phyloP scores from a whole-genome alignment of 2,329 filamentous ascomycete species.

The Diaporthe citrichinensis region DNA sequence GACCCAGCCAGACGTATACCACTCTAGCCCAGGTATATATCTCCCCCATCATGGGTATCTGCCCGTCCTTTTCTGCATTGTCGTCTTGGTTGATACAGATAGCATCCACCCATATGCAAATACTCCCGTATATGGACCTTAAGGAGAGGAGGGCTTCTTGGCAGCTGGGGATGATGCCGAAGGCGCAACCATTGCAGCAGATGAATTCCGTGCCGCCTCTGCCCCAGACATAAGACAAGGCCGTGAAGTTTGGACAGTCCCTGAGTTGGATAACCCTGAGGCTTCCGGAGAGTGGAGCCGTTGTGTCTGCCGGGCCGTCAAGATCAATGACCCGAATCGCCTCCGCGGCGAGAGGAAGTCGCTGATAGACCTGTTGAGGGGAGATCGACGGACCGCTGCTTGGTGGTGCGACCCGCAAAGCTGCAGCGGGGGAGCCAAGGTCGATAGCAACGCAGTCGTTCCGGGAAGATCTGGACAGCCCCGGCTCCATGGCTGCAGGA shows the following conservation, averaged over 20 bases:
- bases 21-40: slow-evolving; percentile 10
- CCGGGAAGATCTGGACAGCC: background rate
- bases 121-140: background rate
- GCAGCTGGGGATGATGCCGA: background rate
- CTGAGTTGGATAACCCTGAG: background rate
- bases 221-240: slow-evolving; percentile 30
- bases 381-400: background rate
- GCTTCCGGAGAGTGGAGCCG: background rate
- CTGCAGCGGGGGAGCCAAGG: background rate
- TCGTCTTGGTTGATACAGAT: too few species aligned
- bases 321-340: background rate
- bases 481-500: background rate
- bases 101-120: slow-evolving; percentile 1
- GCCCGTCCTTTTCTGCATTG: background rate
- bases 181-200: background rate
- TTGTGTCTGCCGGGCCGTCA: background rate
- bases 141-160: background rate
- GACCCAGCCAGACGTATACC: background rate
- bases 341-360: background rate
- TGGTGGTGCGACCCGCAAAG: background rate
- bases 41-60: slow-evolving; percentile 18
- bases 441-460: background rate
- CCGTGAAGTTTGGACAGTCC: slow-evolving; percentile 1
- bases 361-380: background rate
- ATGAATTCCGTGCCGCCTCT: background rate